Evolutionary conservation across 306 rosid species (phyloP), one percentile per base, ranked within the genome.

Genomic region (Arachis stenosperma): DNA sequence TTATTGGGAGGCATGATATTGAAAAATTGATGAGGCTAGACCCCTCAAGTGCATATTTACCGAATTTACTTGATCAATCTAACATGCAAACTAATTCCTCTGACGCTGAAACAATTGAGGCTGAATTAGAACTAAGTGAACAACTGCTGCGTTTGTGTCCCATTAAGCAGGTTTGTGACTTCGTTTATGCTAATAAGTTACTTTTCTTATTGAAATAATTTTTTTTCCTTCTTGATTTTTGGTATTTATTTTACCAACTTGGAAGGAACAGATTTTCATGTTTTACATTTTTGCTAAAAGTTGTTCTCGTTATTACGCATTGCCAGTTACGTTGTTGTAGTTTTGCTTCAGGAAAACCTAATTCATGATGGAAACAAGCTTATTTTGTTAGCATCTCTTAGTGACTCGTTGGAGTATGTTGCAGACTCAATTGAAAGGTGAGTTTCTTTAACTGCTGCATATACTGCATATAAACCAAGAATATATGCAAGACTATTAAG

Each of bases 361-460:
- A 95, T 95, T 69, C 99, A 90, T 70, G 99, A 91, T 82, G 98
- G 92, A 79, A 92, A 86, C 88, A 95, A 90, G 76, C 93, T 95
- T 70, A 90, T 95, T 81, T 84, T 95, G 89, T 86, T 95, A 83
- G 97, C 98, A 74, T 95, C 99, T 70, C 99, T 95, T 42, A 91
- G 99, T 69, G 99, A 95, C 75, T 95, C 99, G 12, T 85, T 95
- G 86, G 99, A 91, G 89, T 95, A 84, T 84, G 91, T 95, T 77
- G 99, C 98, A 9, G 97, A 90, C 78, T 88, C 98, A 53, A 90
- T 95, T 77, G 92, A 95, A 88, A 88, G 94, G 99, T 77, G 89
- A 84, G 92, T 73, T 88, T 69, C 70, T 76, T 68, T 53, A 36
- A 17, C 59, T 70, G 70, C 60, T 76, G 60, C 57, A 37, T 62